Evolutionary conservation across 2,329 filamentous ascomycete species (phyloP), one percentile per base, ranked within the genome.

Genomic region (Sordariomycetes sp.): DNA sequence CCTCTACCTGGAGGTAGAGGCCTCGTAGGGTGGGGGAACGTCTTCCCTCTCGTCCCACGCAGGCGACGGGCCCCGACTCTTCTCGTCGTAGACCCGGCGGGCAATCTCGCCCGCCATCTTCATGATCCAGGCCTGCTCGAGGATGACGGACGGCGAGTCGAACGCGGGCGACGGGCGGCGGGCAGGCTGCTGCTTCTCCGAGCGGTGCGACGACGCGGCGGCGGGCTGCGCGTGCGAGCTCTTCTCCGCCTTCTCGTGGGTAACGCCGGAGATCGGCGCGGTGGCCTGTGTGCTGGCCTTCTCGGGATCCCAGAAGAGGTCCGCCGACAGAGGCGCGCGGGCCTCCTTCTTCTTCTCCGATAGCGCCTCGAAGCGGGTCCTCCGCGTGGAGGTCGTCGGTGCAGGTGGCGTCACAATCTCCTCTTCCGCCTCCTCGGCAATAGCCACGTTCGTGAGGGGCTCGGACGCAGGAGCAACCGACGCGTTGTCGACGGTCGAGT

Each of bases 51-150:
- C 79, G 50, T 77, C 73, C 77, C 77, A 81, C 55, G 77, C 15
- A 7, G 28, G 73, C 5, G 69, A 69, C 28, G 74, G 72, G 56
- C 79, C 74, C 39, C 76, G 74, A 57, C 77, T 74, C 71, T 96
- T 94, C 72, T 96, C 89, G 63, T 96, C 89, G 62, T 92, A 89
- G 62, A 95, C 90, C 58, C 89, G 86, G 55, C 85, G 78, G 39
- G 90, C 90, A 64, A 97, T 92, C 70, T 97, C 94, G 61, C 85
- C 86, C 5, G 92, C 91, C 82, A 99, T 94, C 74, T 96, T 94
- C 74, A 86, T 84, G 72, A 94, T 87, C 87, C 89, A 94, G 2
- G 88, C 89, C 68, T 90, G 86, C 67, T 90, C 87, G 28, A 89
- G 74, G 54, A 90, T 88, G 32, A 78, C 76, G 0, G 79, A 79